A percentile compares a stretch with the other conserved stretches of the same genome.
These are phyloP conservation scores for Penicillium verrucosum DNA, from an alignment of 2,329 filamentous ascomycete genomes.

Conservation along the genomic window DNA sequence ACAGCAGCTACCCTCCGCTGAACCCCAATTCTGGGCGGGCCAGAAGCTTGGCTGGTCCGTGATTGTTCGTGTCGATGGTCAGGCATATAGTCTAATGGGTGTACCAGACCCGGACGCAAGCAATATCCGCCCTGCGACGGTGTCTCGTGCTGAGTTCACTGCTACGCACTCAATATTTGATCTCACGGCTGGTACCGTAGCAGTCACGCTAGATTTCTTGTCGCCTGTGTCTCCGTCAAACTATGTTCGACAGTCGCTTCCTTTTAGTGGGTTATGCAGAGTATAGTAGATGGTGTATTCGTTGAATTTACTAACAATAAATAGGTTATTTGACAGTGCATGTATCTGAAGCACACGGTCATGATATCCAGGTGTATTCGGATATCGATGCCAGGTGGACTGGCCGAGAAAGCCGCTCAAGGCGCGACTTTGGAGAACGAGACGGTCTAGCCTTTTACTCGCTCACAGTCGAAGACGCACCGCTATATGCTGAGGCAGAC, in stretches of 20 bases:
- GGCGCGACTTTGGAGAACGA: slow-evolving; percentile 23
- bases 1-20: slow-evolving; percentile 35
- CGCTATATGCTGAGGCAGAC: slow-evolving; percentile 33
- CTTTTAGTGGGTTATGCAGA: slow-evolving; percentile 34
- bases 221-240: slow-evolving; percentile 45
- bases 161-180: slow-evolving; percentile 44
- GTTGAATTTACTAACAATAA: slow-evolving; percentile 4
- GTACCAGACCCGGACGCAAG: slow-evolving; percentile 26
- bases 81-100: slow-evolving; percentile 44
- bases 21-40: slow-evolving; percentile 46
- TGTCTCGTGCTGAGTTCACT: slow-evolving; percentile 40
- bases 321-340: slow-evolving; percentile 43
- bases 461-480: slow-evolving; percentile 32
- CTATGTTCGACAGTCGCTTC: slow-evolving; percentile 44
- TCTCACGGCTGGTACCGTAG: slow-evolving; percentile 36
- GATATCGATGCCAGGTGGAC: slow-evolving; percentile 47
- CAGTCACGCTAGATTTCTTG: slow-evolving; percentile 44
- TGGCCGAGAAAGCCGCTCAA: slow-evolving; percentile 31
- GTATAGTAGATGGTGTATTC: background rate
- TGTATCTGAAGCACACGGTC: slow-evolving; percentile 21
- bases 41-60: slow-evolving; percentile 43
- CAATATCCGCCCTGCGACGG: slow-evolving; percentile 31
- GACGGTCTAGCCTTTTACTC: slow-evolving; percentile 32
- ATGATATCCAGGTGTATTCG: slow-evolving; percentile 41
- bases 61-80: slow-evolving; percentile 42